Evolutionary conservation across 2,329 filamentous ascomycete species (phyloP), one percentile per base, ranked within the genome.

Genomic region (Waltergamsia citrina): DNA sequence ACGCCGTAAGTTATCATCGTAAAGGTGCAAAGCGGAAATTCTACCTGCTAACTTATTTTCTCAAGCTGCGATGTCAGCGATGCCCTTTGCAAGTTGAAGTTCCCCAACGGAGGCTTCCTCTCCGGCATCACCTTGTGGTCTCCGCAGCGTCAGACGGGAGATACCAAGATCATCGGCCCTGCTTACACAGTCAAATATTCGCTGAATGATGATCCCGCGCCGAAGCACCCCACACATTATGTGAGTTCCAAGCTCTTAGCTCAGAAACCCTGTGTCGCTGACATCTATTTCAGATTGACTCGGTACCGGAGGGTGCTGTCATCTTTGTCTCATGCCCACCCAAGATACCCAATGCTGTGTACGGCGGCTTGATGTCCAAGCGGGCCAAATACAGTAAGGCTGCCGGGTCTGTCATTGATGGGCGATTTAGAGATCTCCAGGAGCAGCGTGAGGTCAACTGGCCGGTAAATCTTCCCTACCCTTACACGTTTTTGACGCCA

Each of bases 51-150:
- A 20, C 11, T 16, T n/a, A n/a, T 11, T 19, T n/a, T 15, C n/a
- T n/a, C 18, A 20, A 39, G 37, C 15, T 39, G 37, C 26, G 37
- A 39, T 20, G 37, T 39, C 12, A 39, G 37, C 30, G 69, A 71
- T 40, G 69, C 67, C 2, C 57, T 73, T 3, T 56, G 57, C 41
- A 71, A 71, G 47, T 54, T 73, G 24, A 58, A 60, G 25, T 49
- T 54, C 32, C 56, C 49, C 38, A 53, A 69, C 43, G 69, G 69
- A 40, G 69, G 70, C 28, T 74, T 74, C 48, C 56, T 74, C 2
- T 58, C 64, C 3, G 67, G 68, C n/a, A 52, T 74, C 31, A 68
- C 62, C 18, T 65, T 74, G 59, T 72, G 62, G 58, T 74, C 69
- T 4, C 69, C 69, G 1, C 50, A 60, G 32, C 61, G 63, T 25